A percentile compares a stretch with the other conserved stretches of the same genome.
Conservation (phyloP, 2,329 filamentous ascomycete species). For the Diplodia seriata region DNA sequence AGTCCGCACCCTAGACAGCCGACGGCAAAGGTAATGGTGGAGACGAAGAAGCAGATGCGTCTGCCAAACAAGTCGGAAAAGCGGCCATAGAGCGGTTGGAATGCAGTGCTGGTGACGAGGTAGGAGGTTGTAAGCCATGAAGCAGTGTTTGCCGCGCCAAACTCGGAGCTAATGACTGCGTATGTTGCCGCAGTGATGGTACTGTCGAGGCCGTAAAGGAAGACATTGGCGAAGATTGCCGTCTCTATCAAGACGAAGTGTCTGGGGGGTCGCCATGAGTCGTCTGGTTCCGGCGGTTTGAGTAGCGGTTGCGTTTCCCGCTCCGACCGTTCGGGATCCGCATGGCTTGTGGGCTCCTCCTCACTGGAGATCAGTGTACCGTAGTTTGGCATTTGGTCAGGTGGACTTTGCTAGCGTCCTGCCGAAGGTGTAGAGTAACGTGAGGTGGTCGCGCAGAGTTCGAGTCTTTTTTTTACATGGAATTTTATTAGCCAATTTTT, state of each 20-base stretch:
- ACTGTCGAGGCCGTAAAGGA: slow-evolving; percentile 62
- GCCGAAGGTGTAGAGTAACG: neutral
- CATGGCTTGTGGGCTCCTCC: neutral
- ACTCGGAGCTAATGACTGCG: slow-evolving; percentile 51
- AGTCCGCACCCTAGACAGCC: slow-evolving; percentile 44
- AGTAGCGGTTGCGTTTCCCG: neutral
- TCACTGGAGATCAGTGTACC: neutral
- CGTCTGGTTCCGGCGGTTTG: neutral
- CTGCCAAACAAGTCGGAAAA: slow-evolving; percentile 51
- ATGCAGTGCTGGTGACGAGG: slow-evolving; percentile 39
- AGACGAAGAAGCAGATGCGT: slow-evolving; percentile 42
- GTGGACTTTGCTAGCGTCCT: neutral
- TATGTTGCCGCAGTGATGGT: slow-evolving; percentile 56
- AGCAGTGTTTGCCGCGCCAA: slow-evolving; percentile 54
- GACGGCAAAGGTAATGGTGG: slow-evolving; percentile 41
- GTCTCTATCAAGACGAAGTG: slow-evolving; percentile 39
- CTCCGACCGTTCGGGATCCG: neutral
- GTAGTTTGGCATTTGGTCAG: neutral
- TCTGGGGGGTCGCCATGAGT: slow-evolving; percentile 37
- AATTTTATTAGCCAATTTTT: neutral
- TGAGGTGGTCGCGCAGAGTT: neutral
- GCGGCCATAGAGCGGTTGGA: slow-evolving; percentile 43
- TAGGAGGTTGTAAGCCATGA: slow-evolving; percentile 41
- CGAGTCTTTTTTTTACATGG: neutral
- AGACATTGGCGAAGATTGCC: slow-evolving; percentile 69